Base-by-base conservation (phyloP, 2,329 filamentous ascomycete species). In the Trichoderma guizhouense region DNA sequence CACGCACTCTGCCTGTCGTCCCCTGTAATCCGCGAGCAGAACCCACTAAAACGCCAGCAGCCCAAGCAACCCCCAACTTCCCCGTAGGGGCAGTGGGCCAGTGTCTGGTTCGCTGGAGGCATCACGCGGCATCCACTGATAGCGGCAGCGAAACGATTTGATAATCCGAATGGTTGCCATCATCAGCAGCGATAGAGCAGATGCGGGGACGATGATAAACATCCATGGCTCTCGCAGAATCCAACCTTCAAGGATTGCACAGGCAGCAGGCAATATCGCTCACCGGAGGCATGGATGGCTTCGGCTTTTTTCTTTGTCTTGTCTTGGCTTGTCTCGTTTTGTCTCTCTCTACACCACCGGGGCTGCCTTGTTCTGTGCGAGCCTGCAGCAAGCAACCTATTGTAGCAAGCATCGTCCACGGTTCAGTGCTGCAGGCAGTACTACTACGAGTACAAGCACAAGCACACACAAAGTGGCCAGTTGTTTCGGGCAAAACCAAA, bases 61-160 rank as follows among this genome's bases (percentile, higher is more conserved):
- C 60, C 64, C 63, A 26, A 34, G 43, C 47, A 67, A 67, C 64
- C 64, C 64, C 65, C 53, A 68, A 60, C 55, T 68, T 60, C 65
- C 65, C 65, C 65, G 55, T 68, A 68, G 65, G 36, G 34, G 39
- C 65, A 32, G 65, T 39, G 55, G 65, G 65, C 65, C 34, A 12
- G 5, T 32, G 32, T 51, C 65, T 68, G 53, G 65, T 34, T 68
- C 24, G 55, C 65, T 68, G 55, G 24, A 32, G 34, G 36, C 65
- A 53, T 60, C 65, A 60, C 34, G 65, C 65, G 55, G 65, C 65
- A 68, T 68, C 65, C 65, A 68, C 65, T 32, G 65, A 68, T 68
- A 68, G 65, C 65, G 55, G 65, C 65, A 60, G 65, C 65, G 32
- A 68, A 68, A 68, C 65, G 34, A 68, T 68, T 60, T 68, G 65